phyloP scores from a whole-genome alignment of 768 basidiomycete genomes.

The Strobilomyces confusus region DNA sequence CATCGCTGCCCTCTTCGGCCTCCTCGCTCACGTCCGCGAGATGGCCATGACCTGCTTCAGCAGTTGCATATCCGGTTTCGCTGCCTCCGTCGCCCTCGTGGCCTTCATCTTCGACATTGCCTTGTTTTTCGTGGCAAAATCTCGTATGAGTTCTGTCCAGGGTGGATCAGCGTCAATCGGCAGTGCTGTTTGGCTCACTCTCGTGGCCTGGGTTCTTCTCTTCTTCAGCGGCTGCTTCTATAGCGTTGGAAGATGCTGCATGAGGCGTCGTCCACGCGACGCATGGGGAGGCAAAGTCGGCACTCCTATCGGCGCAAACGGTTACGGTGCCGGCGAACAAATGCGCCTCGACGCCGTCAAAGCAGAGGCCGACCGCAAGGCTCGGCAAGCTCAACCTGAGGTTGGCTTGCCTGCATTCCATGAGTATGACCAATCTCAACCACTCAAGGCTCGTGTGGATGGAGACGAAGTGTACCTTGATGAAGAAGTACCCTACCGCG shows the following conservation, averaged over 20 bases:
- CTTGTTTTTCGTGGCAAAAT: slow-evolving; percentile 85
- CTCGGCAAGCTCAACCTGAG: slow-evolving; percentile 55
- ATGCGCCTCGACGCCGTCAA: slow-evolving; percentile 82
- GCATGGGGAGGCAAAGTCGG: slow-evolving; percentile 37
- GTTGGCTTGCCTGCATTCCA: slow-evolving; percentile 72
- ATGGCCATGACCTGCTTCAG: slow-evolving; percentile 84
- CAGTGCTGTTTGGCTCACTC: slow-evolving; percentile 87
- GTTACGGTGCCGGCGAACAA: slow-evolving; percentile 48
- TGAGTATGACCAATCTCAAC: slow-evolving; percentile 58
- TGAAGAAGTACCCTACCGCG: slow-evolving; percentile 38
- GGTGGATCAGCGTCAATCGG: slow-evolving; percentile 81
- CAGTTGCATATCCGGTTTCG: slow-evolving; percentile 76
- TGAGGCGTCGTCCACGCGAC: slow-evolving; percentile 49
- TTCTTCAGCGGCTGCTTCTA: slow-evolving; percentile 92
- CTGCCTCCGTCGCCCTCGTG: slow-evolving; percentile 70
- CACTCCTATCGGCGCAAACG: slow-evolving; percentile 23
- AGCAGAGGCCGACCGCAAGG: slow-evolving; percentile 82
- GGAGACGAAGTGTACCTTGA: slow-evolving; percentile 56
- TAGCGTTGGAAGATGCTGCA: slow-evolving; percentile 79
- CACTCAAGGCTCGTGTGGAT: slow-evolving; percentile 58
- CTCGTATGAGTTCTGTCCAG: slow-evolving; percentile 68
- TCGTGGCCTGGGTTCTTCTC: slow-evolving; percentile 79
- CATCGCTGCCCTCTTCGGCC: slow-evolving; percentile 72
- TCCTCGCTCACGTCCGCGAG: slow-evolving; percentile 84
- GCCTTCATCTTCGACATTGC: slow-evolving; percentile 93